Base-by-base conservation (phyloP, 1,139 yeast species). In the Magnusiomyces starmeri region DNA sequence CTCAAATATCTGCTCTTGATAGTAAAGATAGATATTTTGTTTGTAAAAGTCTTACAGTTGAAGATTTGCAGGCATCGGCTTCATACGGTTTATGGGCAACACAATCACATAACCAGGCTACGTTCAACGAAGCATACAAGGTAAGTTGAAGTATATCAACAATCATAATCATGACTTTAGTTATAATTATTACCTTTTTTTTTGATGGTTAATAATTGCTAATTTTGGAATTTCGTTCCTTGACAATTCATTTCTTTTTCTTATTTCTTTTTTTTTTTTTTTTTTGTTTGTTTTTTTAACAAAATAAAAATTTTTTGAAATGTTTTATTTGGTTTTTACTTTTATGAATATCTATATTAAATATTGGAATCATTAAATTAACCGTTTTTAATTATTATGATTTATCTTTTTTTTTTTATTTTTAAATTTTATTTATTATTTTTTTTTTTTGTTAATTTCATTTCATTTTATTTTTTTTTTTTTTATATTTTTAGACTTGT, bases 1-100 rank as follows among this genome's bases (percentile, higher is more conserved):
- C 43, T 4, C 27, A 22, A 20, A 10, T 4, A n/a, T 32, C 37
- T 12, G 12, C 12, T 14, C n/a, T n/a, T n/a, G n/a, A n/a, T n/a
- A 18, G 48, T 34, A 53, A 57, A 16, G 61, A 61, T 49, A 61
- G 71, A n/a, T 71, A 62, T 53, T 71, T 71, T 54, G 64, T 71
- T 43, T 68, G 73, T 57, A 71, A 70, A 55, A 68, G 73, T 48
- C 59, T 71, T 41, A 67, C 75, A 2, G 61, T 62, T 2, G 70
- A 66, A 32, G 75, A 71, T 50, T 58, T 71, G 26, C 64, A 65
- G 42, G 61, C 65, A 14, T 70, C 74, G 7, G 61, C 62, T 27
- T 56, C 58, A 44, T 57, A 62, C 9, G 68, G 70, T 14, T 56
- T 60, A 16, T 71, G 75, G 75, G 65, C 72, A 4, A 70, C 75